Base-by-base conservation (phyloP, 2,329 filamentous ascomycete genomes). In the Botrytis cinerea region DNA sequence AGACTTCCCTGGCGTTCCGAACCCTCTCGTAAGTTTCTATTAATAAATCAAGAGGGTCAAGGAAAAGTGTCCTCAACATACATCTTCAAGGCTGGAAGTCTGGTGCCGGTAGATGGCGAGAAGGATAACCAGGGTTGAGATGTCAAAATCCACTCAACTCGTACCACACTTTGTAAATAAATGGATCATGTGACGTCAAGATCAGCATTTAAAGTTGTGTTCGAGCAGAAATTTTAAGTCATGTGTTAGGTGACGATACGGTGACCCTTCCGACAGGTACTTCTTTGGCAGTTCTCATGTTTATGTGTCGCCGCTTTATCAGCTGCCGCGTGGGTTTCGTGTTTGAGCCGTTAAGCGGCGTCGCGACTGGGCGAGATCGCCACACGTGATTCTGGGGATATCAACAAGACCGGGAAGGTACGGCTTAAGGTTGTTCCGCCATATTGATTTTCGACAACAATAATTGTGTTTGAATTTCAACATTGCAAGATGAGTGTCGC, bases 161-260 rank as follows among this genome's bases (percentile, higher is more conserved):
- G 12, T 38, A 48, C 63, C 32, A 67, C 22, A 67, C 20, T 51
- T 51, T 22, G 32, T 20, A 67, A 67, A 46, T 20, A 54, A n/a
- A 22, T 67, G 25, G 46, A 54, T 54, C 46, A 67, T 67, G 46
- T 67, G 64, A 67, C 32, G 46, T 67, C 64, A 54, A 66, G 28
- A 32, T 45, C 25, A 32, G 4, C n/a, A 54, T 28, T 57, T 28
- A 57, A 3, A 25, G 51, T 57, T 57, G 51, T 57, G 51, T 57
- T 28, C 51, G 28, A 32, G 14, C n/a, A 57, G n/a, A 57, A 32
- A 57, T 57, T 57, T 57, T 1, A 32, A 57, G 51, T 57, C 51
- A 57, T 14, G 51, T 57, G 51, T 57, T 57, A 57, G 12, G 6
- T 57, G n/a, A 28, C 51, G 16, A 2, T 57, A 57, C 51, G n/a